Evolutionary conservation across 2,329 filamentous ascomycete species (phyloP).

Genomic region (Trichoderma koningiopsis): DNA sequence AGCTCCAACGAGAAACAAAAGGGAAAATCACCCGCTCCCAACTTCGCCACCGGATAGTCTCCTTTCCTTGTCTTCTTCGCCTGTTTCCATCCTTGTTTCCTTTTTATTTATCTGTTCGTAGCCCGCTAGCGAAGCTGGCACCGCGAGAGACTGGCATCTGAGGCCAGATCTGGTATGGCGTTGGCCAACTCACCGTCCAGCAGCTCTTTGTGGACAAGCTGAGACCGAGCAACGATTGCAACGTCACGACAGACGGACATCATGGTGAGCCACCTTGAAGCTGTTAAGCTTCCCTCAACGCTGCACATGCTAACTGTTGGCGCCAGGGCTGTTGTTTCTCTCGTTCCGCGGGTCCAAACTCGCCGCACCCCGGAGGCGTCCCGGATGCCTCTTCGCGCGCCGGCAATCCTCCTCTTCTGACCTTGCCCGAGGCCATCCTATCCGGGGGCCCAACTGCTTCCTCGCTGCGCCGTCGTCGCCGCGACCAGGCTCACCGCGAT

Average conservation of each 20-base stretch:
- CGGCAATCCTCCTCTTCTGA: conserved; percentile 50
- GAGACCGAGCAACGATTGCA: not conserved
- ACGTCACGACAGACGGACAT: not conserved
- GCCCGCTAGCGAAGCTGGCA: not conserved
- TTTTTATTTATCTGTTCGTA: not conserved
- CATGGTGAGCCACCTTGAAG: not conserved
- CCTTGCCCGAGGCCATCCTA: conserved; percentile 37
- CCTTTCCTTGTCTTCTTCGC: not conserved
- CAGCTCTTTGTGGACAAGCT: conserved; percentile 10
- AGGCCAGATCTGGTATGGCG: conserved; percentile 29
- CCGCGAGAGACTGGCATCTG: not conserved
- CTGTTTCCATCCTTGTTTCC: not conserved
- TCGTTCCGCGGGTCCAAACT: conserved; percentile 53
- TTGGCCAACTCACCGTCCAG: conserved; percentile 14
- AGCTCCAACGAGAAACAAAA: not conserved
- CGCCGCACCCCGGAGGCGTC: conserved; percentile 54
- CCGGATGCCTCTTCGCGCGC: conserved; percentile 55
- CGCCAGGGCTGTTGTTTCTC: conserved; percentile 62
- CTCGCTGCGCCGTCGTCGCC: conserved; percentile 38
- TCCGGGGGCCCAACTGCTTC: conserved; percentile 26
- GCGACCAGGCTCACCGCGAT: conserved; percentile 42
- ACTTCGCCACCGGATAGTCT: not conserved
- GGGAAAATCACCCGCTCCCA: not conserved
- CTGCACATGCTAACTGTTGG: conserved; percentile 28
- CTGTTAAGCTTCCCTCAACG: not conserved